A percentile compares a stretch with the other conserved stretches of the same genome.
Evolutionary conservation across 169 alveolate genomes (phyloP).

Genomic region (Cryptosporidium ryanae): DNA sequence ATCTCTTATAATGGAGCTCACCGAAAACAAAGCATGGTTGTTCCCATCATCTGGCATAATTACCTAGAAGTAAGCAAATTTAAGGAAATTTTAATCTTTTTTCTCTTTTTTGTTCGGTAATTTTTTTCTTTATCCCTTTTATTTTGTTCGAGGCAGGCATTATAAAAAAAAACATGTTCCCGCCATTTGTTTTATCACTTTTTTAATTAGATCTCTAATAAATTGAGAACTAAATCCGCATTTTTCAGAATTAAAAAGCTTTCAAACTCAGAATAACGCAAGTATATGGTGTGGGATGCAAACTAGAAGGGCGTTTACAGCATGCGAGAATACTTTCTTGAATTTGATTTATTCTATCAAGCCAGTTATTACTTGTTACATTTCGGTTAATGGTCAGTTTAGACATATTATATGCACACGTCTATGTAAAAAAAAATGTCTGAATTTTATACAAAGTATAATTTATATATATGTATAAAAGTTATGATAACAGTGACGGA

Average conservation of each 20-base stretch:
- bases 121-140: too few species aligned
- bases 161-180: too few species aligned
- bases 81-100: too few species aligned
- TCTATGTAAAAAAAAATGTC: constrained; percentile 31
- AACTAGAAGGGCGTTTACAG: too few species aligned
- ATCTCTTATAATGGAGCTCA: constrained; percentile 78
- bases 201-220: not conserved
- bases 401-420: constrained; percentile 61
- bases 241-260: not conserved
- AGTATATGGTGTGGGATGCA: too few species aligned
- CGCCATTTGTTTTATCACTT: too few species aligned
- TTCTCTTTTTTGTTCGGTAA: too few species aligned
- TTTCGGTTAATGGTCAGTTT: constrained; percentile 24
- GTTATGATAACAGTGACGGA: not conserved
- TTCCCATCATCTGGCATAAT: constrained; percentile 1
- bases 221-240: not conserved
- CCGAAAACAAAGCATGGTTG: constrained; percentile 16
- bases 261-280: too few species aligned
- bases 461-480: not conserved
- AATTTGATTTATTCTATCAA: too few species aligned
- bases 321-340: too few species aligned
- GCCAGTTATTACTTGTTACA: not conserved
- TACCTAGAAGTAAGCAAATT: too few species aligned
- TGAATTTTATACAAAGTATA: not conserved
- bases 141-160: too few species aligned